Base-by-base conservation (phyloP, 257 asterid genomes). In the Cynanchum wilfordii region DNA sequence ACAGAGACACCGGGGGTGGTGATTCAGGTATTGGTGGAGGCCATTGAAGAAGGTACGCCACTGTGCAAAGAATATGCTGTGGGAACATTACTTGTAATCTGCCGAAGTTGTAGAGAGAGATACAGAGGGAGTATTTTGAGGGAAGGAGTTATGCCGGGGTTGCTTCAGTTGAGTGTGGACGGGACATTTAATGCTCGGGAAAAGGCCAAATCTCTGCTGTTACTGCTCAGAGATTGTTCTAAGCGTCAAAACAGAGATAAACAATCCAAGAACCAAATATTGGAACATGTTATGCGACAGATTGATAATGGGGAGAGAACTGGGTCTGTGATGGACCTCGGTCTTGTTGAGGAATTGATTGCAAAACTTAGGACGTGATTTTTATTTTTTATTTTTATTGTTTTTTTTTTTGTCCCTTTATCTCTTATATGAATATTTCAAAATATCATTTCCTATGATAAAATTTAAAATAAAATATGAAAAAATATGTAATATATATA, bases 101-200 rank as follows among this genome's bases (percentile, higher is more conserved):
- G 96, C 78, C 75, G 72, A 27, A 89, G 89, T 12, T 64, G 88
- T 44, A 84, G 86, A 72, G 94, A 90, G 42, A 86, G 86, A 45
- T 89, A 84, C 81, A 84, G 93, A 69, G 95, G 87, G 67, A 68
- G 82, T 83, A 89, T 90, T 36, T 67, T 92, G 81, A 85, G 87
- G 73, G 97, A 92, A 78, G 98, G 97, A 50, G 95, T 90, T 7
- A 85, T 86, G 86, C 85, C 95, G 1, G 96, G 96, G 75, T 75
- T 90, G 47, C 83, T 92, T 66, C 97, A 92, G 73, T 63, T 90
- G 83, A 92, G 93, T 52, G 87, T 92, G 9, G 86, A 90, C 47
- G 97, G 98, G 13, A 85, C 96, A 7, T 67, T 77, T 78, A 75
- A 78, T 45, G 96, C 87, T 2, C 74, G 88, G 72, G 91, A 90